Evolutionary conservation across 495 filamentous ascomycete species (phyloP).

Genomic region (Saxophila tyrrhenica): DNA sequence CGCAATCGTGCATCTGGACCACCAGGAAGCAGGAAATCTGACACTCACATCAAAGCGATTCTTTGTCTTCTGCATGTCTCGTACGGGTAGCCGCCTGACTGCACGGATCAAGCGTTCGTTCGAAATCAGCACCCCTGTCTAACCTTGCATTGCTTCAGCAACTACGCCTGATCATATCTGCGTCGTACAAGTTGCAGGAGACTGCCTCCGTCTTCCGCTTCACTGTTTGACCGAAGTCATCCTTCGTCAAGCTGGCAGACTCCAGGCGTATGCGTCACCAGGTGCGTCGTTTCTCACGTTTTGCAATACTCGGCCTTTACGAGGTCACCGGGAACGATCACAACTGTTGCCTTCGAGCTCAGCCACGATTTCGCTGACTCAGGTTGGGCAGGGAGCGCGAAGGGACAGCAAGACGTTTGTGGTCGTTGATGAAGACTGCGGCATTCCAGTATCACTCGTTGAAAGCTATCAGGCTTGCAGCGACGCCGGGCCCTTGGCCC

Average conservation of each 20-base stretch:
- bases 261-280: slow-evolving; percentile 16
- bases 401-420: slow-evolving; percentile 16
- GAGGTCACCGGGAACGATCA: neutral
- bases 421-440: slow-evolving; percentile 14
- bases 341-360: slow-evolving; percentile 10
- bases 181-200: slow-evolving; percentile 20
- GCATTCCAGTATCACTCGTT: slow-evolving; percentile 11
- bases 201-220: slow-evolving; percentile 8
- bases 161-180: neutral
- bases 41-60: slow-evolving; percentile 12
- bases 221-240: slow-evolving; percentile 7
- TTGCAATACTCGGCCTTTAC: neutral
- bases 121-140: slow-evolving; percentile 5
- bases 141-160: slow-evolving; percentile 3
- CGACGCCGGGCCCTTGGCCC: slow-evolving; percentile 15
- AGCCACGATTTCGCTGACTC: slow-evolving; percentile 9
- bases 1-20: neutral
- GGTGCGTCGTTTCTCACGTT: slow-evolving; percentile 11
- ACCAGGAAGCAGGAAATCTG: neutral
- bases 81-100: slow-evolving; percentile 16
- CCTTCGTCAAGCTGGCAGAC: slow-evolving; percentile 17
- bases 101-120: slow-evolving; percentile 18
- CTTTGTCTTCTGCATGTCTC: slow-evolving; percentile 17
- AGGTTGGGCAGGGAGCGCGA: slow-evolving; percentile 5
- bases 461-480: slow-evolving; percentile 9